Conservation (phyloP, 108 stramenopile species). For the Skeletonema tropicum region DNA sequence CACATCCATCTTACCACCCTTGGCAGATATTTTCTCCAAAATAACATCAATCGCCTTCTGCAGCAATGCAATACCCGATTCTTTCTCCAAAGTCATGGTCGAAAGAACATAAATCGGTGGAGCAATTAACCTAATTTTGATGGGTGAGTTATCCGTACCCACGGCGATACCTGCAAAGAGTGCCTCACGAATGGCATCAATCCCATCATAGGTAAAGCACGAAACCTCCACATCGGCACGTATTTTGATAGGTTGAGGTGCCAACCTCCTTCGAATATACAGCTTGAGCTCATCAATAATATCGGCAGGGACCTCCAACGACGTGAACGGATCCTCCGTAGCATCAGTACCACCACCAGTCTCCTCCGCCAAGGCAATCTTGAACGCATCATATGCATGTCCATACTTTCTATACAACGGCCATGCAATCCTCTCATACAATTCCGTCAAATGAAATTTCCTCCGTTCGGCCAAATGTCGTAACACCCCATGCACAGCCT, state of each 20-base stretch:
- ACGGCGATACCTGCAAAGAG: slow-evolving; percentile 94
- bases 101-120: slow-evolving; percentile 97
- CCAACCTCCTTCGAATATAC: slow-evolving; percentile 89
- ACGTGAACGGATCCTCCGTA: slow-evolving; percentile 77
- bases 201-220: slow-evolving; percentile 98
- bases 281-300: slow-evolving; percentile 84
- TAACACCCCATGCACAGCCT: slow-evolving; percentile 97
- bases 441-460: slow-evolving; percentile 88
- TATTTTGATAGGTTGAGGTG: slow-evolving; percentile 98
- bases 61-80: slow-evolving; percentile 90
- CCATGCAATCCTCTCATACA: slow-evolving; percentile 97
- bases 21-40: slow-evolving; percentile 77
- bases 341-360: slow-evolving; percentile 44
- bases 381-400: slow-evolving; percentile 98
- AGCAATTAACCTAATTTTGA: slow-evolving; percentile 97
- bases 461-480: slow-evolving; percentile 94
- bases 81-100: slow-evolving; percentile 96
- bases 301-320: slow-evolving; percentile 72
- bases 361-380: slow-evolving; percentile 89
- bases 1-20: slow-evolving; percentile 97
- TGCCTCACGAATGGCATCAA: slow-evolving; percentile 97
- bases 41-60: slow-evolving; percentile 91
- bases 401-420: slow-evolving; percentile 97
- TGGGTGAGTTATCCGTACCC: slow-evolving; percentile 70
- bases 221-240: slow-evolving; percentile 98